Conservation (phyloP, 2,329 filamentous ascomycete species). For the Arthrobotrys pseudoclavata region DNA sequence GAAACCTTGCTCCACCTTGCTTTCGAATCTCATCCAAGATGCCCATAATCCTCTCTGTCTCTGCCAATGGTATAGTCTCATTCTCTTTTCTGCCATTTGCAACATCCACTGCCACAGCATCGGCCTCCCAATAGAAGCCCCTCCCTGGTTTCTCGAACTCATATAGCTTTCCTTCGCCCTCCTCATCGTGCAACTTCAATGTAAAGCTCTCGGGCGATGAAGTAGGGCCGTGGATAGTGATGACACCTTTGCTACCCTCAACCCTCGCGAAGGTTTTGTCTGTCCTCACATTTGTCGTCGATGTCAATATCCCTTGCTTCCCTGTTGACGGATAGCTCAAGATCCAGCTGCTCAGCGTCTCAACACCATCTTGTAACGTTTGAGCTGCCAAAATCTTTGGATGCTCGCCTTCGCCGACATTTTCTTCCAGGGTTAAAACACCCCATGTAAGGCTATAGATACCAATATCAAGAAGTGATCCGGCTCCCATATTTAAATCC, state of each 20-base stretch:
- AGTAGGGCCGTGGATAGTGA: slow-evolving; percentile 66
- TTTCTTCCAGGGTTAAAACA: slow-evolving; percentile 65
- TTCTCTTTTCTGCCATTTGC: slow-evolving; percentile 66
- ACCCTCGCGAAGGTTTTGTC: slow-evolving; percentile 65
- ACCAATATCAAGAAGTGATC: slow-evolving; percentile 68
- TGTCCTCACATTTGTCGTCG: slow-evolving; percentile 64
- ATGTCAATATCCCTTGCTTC: slow-evolving; percentile 68
- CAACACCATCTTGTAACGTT: slow-evolving; percentile 65
- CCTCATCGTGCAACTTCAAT: slow-evolving; percentile 64
- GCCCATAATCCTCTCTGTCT: slow-evolving; percentile 69
- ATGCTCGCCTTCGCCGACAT: slow-evolving; percentile 63
- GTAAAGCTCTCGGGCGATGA: slow-evolving; percentile 66
- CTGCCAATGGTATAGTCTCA: slow-evolving; percentile 68
- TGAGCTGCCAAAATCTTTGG: slow-evolving; percentile 67
- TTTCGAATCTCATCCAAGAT: slow-evolving; percentile 69
- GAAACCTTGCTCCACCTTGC: slow-evolving; percentile 64
- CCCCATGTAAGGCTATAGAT: slow-evolving; percentile 68
- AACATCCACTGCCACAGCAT: slow-evolving; percentile 67
- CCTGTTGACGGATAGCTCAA: slow-evolving; percentile 66
- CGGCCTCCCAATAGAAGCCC: slow-evolving; percentile 69
- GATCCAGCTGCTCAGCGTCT: slow-evolving; percentile 66
- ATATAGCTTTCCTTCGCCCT: slow-evolving; percentile 64
- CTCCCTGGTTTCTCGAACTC: slow-evolving; percentile 66
- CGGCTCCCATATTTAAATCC: slow-evolving; percentile 67
- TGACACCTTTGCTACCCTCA: slow-evolving; percentile 67